phyloP scores from a whole-genome alignment of 345 rosid genomes.

The Dipteronia sinensis region DNA sequence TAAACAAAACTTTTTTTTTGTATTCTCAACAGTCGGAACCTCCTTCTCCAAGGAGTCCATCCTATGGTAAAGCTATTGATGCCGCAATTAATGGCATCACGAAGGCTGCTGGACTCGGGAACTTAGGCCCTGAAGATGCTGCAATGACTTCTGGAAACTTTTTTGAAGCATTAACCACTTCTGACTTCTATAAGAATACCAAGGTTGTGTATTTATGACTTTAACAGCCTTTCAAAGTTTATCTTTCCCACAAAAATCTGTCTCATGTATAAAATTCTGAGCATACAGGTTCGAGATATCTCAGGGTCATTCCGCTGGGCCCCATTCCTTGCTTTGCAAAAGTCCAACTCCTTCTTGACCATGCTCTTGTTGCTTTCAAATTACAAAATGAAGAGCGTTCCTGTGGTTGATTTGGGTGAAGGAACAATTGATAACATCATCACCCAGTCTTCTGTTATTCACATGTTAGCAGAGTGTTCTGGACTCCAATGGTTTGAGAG shows the following conservation, averaged over 20 bases:
- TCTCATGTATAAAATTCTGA: slow-evolving; percentile 13
- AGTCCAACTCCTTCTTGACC: slow-evolving; percentile 86
- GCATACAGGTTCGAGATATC: slow-evolving; percentile 84
- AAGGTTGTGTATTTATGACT: slow-evolving; percentile 48
- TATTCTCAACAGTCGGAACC: slow-evolving; percentile 75
- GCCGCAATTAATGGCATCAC: slow-evolving; percentile 52
- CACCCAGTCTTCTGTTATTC: slow-evolving; percentile 95
- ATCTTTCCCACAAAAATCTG: not conserved
- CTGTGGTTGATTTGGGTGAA: slow-evolving; percentile 78
- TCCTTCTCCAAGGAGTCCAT: slow-evolving; percentile 77
- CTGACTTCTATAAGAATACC: slow-evolving; percentile 75
- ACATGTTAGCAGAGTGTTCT: slow-evolving; percentile 91
- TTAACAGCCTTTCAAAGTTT: not conserved
- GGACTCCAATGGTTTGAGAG: slow-evolving; percentile 96
- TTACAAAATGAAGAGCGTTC: slow-evolving; percentile 98
- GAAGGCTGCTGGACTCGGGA: slow-evolving; percentile 41
- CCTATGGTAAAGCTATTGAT: slow-evolving; percentile 54
- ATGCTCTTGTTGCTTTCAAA: slow-evolving; percentile 93
- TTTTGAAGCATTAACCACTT: slow-evolving; percentile 82
- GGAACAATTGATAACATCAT: slow-evolving; percentile 80
- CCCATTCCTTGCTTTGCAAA: slow-evolving; percentile 96
- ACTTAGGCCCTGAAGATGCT: slow-evolving; percentile 72
- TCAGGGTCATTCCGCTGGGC: slow-evolving; percentile 99
- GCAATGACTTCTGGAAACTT: slow-evolving; percentile 82
- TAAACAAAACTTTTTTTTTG: not conserved